Base-by-base conservation (phyloP, 139 green algal species). In the Parachlorella kessleri region DNA sequence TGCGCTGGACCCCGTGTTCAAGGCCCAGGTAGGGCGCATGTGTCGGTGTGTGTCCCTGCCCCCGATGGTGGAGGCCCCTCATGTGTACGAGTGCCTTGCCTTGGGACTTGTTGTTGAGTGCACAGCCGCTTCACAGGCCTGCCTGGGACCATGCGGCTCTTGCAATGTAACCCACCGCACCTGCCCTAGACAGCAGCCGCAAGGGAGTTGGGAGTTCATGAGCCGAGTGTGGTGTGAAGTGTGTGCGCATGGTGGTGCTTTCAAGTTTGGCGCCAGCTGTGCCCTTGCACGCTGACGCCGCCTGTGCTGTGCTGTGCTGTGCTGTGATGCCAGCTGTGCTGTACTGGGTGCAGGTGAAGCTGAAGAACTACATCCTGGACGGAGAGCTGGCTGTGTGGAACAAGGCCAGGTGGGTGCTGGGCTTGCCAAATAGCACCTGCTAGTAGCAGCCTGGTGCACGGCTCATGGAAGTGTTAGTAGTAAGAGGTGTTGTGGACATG, bases 371-470 rank as follows among this genome's bases (percentile, higher is more conserved):
- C 36, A 85, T 91, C 32, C 55, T 91, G 66, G 87, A 91, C 26
- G 86, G 87, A 35, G 83, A 91, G 79, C 54, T 91, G 14, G 30
- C 85, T 23, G 83, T 89, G 10, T 91, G 67, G 74, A 76, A 90
- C 77, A 86, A 84, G 66, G 38, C 41, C 38, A 77, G 24, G 77
- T 76, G 64, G 5, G 9, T 6, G 28, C 14, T 35, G 9, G 48
- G 48, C 48, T 59, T 75, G 69, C 63, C 26, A 33, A 14, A 69
- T 8, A 9, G 8, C 23, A 18, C 63, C 63, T 21, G 26, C 63
- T 69, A 33, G 21, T 30, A 33, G 14, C 63, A 38, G 14, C 28
- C 14, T 14, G 63, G 9, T 53, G 10, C 33, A 75, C n/a, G 66
- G 69, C 42, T 65, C 33, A 75, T 53, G 33, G 66, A 75, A n/a